Base-by-base conservation (phyloP, 352 stramenopile species). In the Halophytophthora batemanensis region DNA sequence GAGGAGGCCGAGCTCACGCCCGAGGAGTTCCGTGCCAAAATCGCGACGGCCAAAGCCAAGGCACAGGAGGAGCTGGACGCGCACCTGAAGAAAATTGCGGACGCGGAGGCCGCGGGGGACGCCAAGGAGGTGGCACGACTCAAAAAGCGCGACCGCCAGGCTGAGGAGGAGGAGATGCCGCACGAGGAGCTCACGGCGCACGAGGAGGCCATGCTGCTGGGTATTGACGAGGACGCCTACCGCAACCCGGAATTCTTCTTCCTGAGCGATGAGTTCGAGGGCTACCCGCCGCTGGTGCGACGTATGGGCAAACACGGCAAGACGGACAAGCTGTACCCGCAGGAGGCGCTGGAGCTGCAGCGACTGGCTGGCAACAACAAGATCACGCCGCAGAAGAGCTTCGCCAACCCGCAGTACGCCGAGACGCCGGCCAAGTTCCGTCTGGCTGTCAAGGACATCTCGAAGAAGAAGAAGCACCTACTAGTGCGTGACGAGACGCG, bases 221-320 rank as follows among this genome's bases (percentile, higher is more conserved):
- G 77, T 7, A 66, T 77, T 34, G 80, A 90, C 40, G 74, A 88
- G 1, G 83, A 93, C 7, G 59, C 60, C 5, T 90, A 79, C 65
- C 68, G 83, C 36, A 90, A 93, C 68, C 83, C 83, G 6, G 82
- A 93, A 47, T 93, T 93, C 41, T 90, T 93, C 59, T 89, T 91
- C 59, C 50, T 93, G 17, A 91, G 69, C 59, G 83, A 93, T 54
- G 79, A 90, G 61, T 90, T 88, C 25, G 78, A 91, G 15, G 83
- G 82, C 15, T 80, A 81, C 38, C 83, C 83, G 55, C 83, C 83
- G 10, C 72, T 93, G 41, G 74, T 85, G 39, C 83, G 81, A 51
- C 83, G 82, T 57, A 64, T 89, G 61, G 78, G 81, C 53, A 93
- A 90, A 76, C 78, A 88, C 59, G 82, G 77, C 55, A 64, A 77